phyloP scores from a whole-genome alignment of 1,284 basidiomycete species.

The Pseudozyma sp. region DNA sequence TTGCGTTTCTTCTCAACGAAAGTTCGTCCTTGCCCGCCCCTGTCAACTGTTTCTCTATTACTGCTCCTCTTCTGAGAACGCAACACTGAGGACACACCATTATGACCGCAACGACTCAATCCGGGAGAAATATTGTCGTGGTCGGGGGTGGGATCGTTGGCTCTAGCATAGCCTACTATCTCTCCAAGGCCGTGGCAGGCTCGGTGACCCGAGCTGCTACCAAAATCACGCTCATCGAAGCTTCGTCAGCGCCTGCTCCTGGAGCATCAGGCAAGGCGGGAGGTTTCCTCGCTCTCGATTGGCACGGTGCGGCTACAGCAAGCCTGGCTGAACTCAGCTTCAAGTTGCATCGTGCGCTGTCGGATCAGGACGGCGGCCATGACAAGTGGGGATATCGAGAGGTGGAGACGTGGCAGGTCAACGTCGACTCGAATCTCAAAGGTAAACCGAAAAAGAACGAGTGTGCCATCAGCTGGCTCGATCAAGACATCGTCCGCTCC shows the following conservation, averaged over 20 bases:
- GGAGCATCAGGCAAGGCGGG: constrained; percentile 89
- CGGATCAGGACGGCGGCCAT: constrained; percentile 77
- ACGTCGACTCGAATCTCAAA: constrained; percentile 52
- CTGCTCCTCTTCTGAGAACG: no score
- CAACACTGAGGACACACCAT: background rate
- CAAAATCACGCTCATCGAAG: constrained; percentile 77
- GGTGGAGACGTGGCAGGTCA: constrained; percentile 70
- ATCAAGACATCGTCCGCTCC: constrained; percentile 59
- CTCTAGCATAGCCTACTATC: constrained; percentile 83
- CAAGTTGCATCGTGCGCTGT: constrained; percentile 81
- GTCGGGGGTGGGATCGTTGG: constrained; percentile 79
- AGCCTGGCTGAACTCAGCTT: constrained; percentile 81
- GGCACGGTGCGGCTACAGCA: constrained; percentile 71
- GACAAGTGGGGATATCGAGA: constrained; percentile 86
- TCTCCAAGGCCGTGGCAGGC: constrained; percentile 65
- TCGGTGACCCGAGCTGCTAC: constrained; percentile 15
- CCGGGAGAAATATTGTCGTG: constrained; percentile 57
- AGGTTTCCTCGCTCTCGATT: constrained; percentile 87
- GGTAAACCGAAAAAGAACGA: constrained; percentile 19
- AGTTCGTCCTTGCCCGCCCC: background rate
- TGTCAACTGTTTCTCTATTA: background rate
- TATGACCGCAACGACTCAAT: constrained; percentile 32
- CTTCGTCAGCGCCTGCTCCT: constrained; percentile 73
- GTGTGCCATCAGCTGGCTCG: constrained; percentile 66
- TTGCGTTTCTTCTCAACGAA: background rate